Evolutionary conservation across 805 yeast genomes (phyloP), one percentile per base, ranked within the genome.

Genomic region (Danielozyma ontarioensis): DNA sequence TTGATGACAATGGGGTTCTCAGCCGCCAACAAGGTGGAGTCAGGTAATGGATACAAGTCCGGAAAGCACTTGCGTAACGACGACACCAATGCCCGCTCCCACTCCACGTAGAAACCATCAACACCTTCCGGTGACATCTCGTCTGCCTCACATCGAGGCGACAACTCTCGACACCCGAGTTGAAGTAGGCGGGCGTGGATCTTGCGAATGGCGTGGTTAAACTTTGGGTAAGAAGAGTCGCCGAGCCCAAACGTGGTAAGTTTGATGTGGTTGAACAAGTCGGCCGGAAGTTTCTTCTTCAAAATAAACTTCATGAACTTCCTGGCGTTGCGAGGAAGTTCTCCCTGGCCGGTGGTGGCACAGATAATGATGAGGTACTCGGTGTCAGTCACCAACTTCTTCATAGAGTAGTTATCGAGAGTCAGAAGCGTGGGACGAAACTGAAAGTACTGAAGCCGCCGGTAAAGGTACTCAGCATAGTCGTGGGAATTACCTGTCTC

Each of bases 331-430:
- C 83, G 58, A 0, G 98, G 97, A 22, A 90, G 57, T 40, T 83
- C 96, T 17, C 98, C 98, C 57, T 90, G 97, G 5, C 98, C 97
- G 1, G 95, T 83, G 0, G 98, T 90, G 1, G 96, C 80, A 52
- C 94, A 83, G 3, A 90, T 53, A 0, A 81, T 67, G 15, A 80
- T 64, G 33, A 76, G 62, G 18, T 59, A 57, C 5, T 60, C 48
- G 12, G 77, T 69, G 8, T 62, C 57, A 3, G 76, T 66, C 4
- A 74, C 60, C 31, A 85, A 59, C 35, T 66, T 66, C 43, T 68
- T 71, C 28, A 80, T 55, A 37, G 78, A 74, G 48, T 75, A 76
- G 28, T 76, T 80, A 44, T 83, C 84, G 40, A 86, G 51, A 0
- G 82, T 54, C 7, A 68, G 58, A 3, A 82, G 59, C 1, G 41